A percentile compares a stretch with the other conserved stretches of the same genome.
phyloP scores from a whole-genome alignment of 768 basidiomycete genomes.

The Leccinum aurantiacum region DNA sequence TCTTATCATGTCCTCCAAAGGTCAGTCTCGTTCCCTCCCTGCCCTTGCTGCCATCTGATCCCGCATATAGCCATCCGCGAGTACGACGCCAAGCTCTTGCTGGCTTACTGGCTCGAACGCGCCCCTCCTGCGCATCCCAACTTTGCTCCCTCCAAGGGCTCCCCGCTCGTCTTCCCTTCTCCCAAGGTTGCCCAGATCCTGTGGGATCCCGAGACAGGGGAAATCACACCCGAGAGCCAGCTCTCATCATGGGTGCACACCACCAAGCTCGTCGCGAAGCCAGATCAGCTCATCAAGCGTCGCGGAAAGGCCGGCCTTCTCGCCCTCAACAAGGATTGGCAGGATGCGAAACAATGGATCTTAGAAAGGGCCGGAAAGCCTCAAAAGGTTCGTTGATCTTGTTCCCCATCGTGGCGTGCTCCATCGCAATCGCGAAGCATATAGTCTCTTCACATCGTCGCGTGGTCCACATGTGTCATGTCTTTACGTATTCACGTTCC shows the following conservation, averaged over 20 bases:
- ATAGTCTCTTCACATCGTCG: slow-evolving; percentile 18
- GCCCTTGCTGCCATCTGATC: slow-evolving; percentile 5
- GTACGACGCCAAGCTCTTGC: slow-evolving; percentile 97
- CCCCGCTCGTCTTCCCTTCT: slow-evolving; percentile 52
- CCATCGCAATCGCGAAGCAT: slow-evolving; percentile 16
- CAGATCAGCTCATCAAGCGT: slow-evolving; percentile 99
- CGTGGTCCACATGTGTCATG: slow-evolving; percentile 20
- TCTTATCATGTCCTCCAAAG: slow-evolving; percentile 35
- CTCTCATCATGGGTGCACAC: slow-evolving; percentile 82
- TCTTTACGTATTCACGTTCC: slow-evolving; percentile 17
- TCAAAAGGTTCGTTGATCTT: slow-evolving; percentile 54
- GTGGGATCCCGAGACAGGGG: slow-evolving; percentile 72
- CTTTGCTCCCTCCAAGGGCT: slow-evolving; percentile 43
- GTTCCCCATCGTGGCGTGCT: background rate
- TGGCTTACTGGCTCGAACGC: slow-evolving; percentile 96
- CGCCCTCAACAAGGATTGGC: slow-evolving; percentile 90
- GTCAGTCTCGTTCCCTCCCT: slow-evolving; percentile 13
- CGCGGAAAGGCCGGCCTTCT: slow-evolving; percentile 98
- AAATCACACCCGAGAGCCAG: slow-evolving; percentile 56
- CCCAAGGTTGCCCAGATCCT: slow-evolving; percentile 85
- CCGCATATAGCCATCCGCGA: slow-evolving; percentile 76
- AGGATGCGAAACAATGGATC: slow-evolving; percentile 87
- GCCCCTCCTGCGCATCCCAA: slow-evolving; percentile 77
- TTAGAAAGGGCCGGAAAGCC: slow-evolving; percentile 86
- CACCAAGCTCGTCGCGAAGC: slow-evolving; percentile 91